These are phyloP conservation scores for Aureobasidium sp. DNA, from an alignment of 2,329 filamentous ascomycete species.

Conservation along the genomic window DNA sequence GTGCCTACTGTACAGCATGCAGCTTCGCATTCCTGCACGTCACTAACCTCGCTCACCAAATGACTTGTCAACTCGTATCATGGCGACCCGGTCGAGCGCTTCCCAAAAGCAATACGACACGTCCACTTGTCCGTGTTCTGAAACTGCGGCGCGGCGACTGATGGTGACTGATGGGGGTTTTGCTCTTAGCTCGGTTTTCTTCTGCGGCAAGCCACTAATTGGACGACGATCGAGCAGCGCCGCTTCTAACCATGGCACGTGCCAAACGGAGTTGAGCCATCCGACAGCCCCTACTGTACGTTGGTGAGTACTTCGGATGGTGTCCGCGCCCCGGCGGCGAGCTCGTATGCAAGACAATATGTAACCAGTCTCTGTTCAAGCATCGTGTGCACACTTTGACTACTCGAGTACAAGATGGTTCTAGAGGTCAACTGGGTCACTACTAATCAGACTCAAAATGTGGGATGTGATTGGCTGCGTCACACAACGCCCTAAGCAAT, in stretches of 20 bases:
- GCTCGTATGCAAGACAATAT: not conserved
- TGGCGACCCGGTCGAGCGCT: not conserved
- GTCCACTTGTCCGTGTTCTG: slow-evolving; percentile 14
- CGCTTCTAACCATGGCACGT: not conserved
- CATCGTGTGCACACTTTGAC: no score
- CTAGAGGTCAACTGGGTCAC: not conserved
- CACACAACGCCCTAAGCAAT: not conserved
- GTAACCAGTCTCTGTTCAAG: no score
- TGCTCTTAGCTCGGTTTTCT: not conserved
- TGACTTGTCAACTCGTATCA: slow-evolving; percentile 3
- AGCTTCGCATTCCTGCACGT: not conserved
- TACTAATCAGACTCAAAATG: not conserved
- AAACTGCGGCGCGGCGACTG: slow-evolving; percentile 13
- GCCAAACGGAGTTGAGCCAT: not conserved
- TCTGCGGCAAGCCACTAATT: slow-evolving; percentile 3
- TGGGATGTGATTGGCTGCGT: slow-evolving; percentile 10
- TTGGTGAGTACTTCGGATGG: not conserved
- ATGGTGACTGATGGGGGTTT: not conserved
- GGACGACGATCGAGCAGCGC: not conserved
- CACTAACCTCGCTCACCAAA: not conserved
- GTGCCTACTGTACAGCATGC: not conserved
- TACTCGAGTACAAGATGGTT: not conserved
- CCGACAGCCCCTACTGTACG: not conserved
- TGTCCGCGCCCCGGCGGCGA: slow-evolving; percentile 7
- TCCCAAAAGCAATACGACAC: slow-evolving; percentile 12